These are phyloP conservation scores for Cladophialophora exuberans DNA, from an alignment of 2,329 filamentous ascomycete genomes.

Conservation along the genomic window DNA sequence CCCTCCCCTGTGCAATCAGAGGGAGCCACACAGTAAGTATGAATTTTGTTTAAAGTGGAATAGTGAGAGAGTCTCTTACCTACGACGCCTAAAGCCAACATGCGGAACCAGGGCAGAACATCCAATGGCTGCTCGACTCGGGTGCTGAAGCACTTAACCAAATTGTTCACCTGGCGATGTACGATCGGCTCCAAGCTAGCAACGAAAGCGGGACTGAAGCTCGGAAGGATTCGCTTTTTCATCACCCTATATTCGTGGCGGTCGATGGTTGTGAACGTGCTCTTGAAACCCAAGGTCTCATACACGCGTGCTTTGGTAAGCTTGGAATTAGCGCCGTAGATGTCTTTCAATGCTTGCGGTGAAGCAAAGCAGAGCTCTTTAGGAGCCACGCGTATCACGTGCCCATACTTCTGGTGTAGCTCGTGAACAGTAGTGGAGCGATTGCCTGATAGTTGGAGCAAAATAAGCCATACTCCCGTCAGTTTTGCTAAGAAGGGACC, in stretches of 20 bases:
- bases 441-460: constrained; percentile 36
- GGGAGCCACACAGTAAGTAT: background rate
- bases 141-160: constrained; percentile 7
- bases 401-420: constrained; percentile 36
- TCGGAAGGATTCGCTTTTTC: constrained; percentile 12
- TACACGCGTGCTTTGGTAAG: constrained; percentile 4
- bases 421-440: constrained; percentile 33
- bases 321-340: constrained; percentile 33
- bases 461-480: constrained; percentile 41
- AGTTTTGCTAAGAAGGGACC: constrained; percentile 11
- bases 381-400: constrained; percentile 37
- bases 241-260: background rate
- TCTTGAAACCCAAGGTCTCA: constrained; percentile 5
- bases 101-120: constrained; percentile 5
- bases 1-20: background rate
- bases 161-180: background rate
- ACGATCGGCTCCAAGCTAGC: constrained; percentile 2
- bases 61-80: constrained; percentile 2
- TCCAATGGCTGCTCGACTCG: background rate
- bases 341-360: constrained; percentile 37
- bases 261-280: constrained; percentile 4
- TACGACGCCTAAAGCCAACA: constrained; percentile 9
- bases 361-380: constrained; percentile 35
- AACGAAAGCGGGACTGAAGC: background rate
- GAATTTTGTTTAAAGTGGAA: background rate